Evolutionary conservation across 257 asterid species (phyloP), one percentile per base, ranked within the genome.

Genomic region (Ligustrum vulgare): DNA sequence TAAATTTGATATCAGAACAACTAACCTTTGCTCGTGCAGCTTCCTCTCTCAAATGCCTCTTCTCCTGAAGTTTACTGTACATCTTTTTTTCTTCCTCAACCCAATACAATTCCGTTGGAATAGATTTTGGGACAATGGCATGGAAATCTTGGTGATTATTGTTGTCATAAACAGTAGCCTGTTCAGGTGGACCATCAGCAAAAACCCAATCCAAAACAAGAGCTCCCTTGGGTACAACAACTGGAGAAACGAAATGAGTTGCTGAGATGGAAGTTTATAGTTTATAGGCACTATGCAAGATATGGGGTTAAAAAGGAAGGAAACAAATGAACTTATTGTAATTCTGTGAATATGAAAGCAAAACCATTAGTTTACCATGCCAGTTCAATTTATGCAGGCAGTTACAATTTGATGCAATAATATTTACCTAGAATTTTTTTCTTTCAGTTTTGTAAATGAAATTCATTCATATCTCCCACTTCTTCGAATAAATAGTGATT

Each of bases 171-270:
- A 84, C 67, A 77, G 22, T 75, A 73, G 94, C 98, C 74, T 80
- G 79, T 75, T 89, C 78, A 25, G 99, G 97, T 75, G 96, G 91
- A 71, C 99, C 97, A 77, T 95, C 96, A 82, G 98, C 96, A 68
- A 95, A 86, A 79, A 95, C 99, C 98, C 98, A 95, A 85, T 93
- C 91, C 92, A 95, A 80, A 69, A 93, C 87, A 77, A 89, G 75
- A 75, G 99, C 96, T 68, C 77, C 83, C 65, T 90, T 87, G 75
- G 98, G 97, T 37, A 95, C 88, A 82, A 82, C 84, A 87, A 93
- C 99, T 94, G 84, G 86, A 86, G 72, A 82, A 77, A 73, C 51
- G 41, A 85, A 64, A 80, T 22, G 23, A 60, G 67, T 56, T 69
- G 80, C 58, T 80, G 68, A 77, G 81, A 76, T 71, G 77, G 80